These are phyloP conservation scores for Vitis riparia DNA, from an alignment of 164 flowering plant species.

Conservation along the genomic window DNA sequence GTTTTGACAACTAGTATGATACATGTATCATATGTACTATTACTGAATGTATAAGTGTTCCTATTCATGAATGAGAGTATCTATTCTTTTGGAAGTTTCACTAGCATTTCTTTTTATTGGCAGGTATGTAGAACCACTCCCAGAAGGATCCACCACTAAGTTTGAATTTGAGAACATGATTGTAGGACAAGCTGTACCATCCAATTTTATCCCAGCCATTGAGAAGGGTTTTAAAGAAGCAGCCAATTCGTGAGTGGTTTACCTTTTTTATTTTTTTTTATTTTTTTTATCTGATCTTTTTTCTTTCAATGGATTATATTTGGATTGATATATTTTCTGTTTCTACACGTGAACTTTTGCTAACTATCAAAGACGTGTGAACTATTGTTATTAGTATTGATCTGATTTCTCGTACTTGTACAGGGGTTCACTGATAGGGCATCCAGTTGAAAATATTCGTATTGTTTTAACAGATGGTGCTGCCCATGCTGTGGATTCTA, in stretches of 20 bases:
- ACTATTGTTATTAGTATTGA: not conserved
- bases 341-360: too few relatives aligned
- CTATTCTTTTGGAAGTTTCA: not conserved
- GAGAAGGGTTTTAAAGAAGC: conserved; percentile 99
- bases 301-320: too few relatives aligned
- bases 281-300: not conserved
- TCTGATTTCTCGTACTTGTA: not conserved
- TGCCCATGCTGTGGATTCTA: conserved; percentile 98
- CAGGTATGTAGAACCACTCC: conserved; percentile 94
- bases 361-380: too few relatives aligned
- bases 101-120: conserved; percentile 4
- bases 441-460: conserved; percentile 90
- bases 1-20: too few relatives aligned
- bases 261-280: not conserved
- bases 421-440: conserved; percentile 96
- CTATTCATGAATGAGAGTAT: too few relatives aligned
- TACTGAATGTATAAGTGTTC: too few relatives aligned
- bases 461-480: conserved; percentile 91
- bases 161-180: conserved; percentile 94
- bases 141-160: conserved; percentile 69
- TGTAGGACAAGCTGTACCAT: conserved; percentile 92
- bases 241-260: conserved; percentile 81
- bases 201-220: conserved; percentile 90
- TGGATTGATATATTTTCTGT: too few relatives aligned
- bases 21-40: too few relatives aligned